Conservation (phyloP, 768 basidiomycete genomes). For the Gymnopilus junonius region DNA sequence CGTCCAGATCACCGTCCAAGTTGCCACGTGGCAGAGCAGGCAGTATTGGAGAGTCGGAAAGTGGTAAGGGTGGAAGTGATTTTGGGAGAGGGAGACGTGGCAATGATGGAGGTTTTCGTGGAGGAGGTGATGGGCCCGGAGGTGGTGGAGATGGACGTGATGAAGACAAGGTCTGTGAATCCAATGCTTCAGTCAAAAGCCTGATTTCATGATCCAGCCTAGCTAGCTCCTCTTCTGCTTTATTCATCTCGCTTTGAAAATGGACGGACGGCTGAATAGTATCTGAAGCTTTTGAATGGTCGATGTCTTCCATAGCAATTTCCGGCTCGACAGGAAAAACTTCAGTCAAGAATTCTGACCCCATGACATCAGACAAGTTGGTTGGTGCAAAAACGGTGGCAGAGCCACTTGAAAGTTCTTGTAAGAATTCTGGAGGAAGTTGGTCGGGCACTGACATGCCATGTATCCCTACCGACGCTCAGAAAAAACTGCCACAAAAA, state of each 20-base stretch:
- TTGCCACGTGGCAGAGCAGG: neutral
- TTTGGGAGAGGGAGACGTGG: neutral
- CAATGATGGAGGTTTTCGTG: neutral
- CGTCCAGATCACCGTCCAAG: neutral
- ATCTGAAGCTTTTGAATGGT: neutral
- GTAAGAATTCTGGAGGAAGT: neutral
- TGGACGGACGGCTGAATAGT: neutral
- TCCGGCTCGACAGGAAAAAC: too few relatives aligned
- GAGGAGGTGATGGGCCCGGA: neutral
- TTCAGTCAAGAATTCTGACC: neutral
- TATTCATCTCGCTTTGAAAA: neutral
- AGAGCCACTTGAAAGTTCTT: neutral
- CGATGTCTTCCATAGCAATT: neutral
- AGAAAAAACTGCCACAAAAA: neutral
- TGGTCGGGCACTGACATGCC: neutral
- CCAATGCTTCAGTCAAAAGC: neutral
- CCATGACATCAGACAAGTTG: neutral
- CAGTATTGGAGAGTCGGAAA: neutral
- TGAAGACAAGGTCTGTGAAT: neutral
- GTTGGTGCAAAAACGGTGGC: neutral
- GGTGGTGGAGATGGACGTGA: neutral
- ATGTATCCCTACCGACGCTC: neutral
- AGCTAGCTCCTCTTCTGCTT: neutral
- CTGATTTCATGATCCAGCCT: neutral
- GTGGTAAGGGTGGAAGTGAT: neutral